Base-by-base conservation (phyloP, 192 early-diverging fungal species). In the Umbelopsis ramanniana region DNA sequence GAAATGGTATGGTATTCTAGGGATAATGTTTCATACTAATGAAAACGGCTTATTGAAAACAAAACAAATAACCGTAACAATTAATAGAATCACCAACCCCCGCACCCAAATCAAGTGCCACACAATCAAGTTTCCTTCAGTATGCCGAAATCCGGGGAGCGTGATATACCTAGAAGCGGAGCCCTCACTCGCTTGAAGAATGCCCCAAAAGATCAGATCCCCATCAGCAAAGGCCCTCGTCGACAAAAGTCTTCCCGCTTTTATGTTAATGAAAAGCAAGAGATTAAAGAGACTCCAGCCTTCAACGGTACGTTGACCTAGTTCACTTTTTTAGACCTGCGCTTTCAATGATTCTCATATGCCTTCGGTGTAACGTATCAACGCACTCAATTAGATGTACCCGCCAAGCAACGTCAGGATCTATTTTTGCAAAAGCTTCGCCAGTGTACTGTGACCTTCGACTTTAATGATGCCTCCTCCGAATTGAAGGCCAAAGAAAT, bases 401-500 rank as follows among this genome's bases (percentile, higher is more conserved):
- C 90, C 21, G 84, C 92, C 4, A 84, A 82, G 14, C 93, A 96
- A 75, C 91, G 97, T 47, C 90, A 91, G 68, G 95, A 96, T 21
- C 83, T 99, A 52, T 92, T 99, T 67, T 70, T 94, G 52, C 91
- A 90, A 83, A 99, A 99, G 81, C 81, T 99, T 35, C 79, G 83
- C 37, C 98, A 98, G 81, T 99, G 98, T 80, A 86, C 87, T 46
- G 90, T 95, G 12, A 84, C 98, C 17, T 99, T 98, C 74, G 98
- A 99, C 76, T 99, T 99, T 73, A 96, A 91, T 75, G 96, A 97
- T 81, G 85, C 90, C 11, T 86, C 92, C 57, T 88, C 91, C 35
- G 94, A 97, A 76, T 75, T 98, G 6, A 93, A 91, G 68, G 95
- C 94, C 73, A 99, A 99, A 72, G 97, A 99, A 73, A 94, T 98